Conservation (phyloP, 2,329 filamentous ascomycete genomes). For the Alternaria dauci region DNA sequence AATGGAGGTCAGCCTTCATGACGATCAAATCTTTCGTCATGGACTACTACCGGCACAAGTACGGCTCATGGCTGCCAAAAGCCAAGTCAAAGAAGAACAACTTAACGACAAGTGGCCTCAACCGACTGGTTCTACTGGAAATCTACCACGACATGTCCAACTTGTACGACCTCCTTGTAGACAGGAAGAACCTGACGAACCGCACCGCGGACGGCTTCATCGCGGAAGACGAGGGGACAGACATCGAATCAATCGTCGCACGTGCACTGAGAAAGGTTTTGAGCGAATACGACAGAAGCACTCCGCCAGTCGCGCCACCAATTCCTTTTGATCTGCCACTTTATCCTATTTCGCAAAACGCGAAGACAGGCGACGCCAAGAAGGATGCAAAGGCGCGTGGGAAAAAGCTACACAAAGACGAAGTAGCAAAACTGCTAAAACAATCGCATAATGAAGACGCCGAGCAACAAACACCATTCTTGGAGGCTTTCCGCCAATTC, state of each 20-base stretch:
- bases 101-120: conserved; percentile 85
- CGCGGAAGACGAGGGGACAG: conserved; percentile 61
- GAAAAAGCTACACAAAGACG: conserved; percentile 78
- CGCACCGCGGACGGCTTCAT: conserved; percentile 76
- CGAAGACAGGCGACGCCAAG: conserved; percentile 72
- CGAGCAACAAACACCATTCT: conserved; percentile 67
- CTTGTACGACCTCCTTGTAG: conserved; percentile 87
- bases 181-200: conserved; percentile 79
- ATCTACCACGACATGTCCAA: conserved; percentile 86
- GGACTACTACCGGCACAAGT: conserved; percentile 72
- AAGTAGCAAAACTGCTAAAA: conserved; percentile 78
- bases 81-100: conserved; percentile 91
- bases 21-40: conserved; percentile 78
- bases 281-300: conserved; percentile 87
- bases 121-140: conserved; percentile 80
- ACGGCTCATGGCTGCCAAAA: conserved; percentile 88
- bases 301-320: conserved; percentile 87
- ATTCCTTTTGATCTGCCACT: conserved; percentile 89
- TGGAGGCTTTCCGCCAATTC: conserved; percentile 74
- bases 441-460: conserved; percentile 83
- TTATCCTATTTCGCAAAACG: conserved; percentile 72
- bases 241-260: conserved; percentile 65
- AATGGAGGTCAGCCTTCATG: conserved; percentile 79
- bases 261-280: conserved; percentile 79
- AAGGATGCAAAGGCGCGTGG: conserved; percentile 76